Evolutionary conservation across 2,329 filamentous ascomycete genomes (phyloP), one percentile per base, ranked within the genome.

Genomic region (Alternaria viburni): DNA sequence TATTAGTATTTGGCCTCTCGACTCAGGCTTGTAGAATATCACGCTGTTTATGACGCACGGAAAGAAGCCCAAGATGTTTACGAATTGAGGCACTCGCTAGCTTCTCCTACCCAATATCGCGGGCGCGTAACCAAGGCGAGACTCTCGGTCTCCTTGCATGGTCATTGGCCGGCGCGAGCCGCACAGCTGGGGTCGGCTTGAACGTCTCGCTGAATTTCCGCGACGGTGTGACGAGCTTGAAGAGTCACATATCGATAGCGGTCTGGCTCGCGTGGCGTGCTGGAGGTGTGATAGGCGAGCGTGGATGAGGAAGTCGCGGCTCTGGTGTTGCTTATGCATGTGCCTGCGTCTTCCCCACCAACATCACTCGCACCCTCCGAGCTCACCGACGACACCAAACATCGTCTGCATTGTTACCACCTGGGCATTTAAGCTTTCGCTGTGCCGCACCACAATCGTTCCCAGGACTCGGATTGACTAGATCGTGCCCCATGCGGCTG

Each of bases 1-100:
- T 62, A 67, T 63, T 66, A 62, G 59, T 66, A 62, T 63, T 61
- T 68, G 64, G 67, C 68, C 70, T 75, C 76, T 77, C 75, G 74
- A 78, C 76, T 78, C 77, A 74, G 69, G 67, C 70, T 76, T 76
- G 71, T 66, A 69, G 62, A 69, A 71, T 41, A 61, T 67, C n/a
- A 58, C 41, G 65, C 57, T 49, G 32, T 54, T 57, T 17, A 59
- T 43, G 50, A 62, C 54, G 26, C 30, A 46, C 7, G 41, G 9
- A 45, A 54, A 45, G 23, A 59, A 26, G 45, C 8, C 54, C 47
- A 50, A 28, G 23, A 13, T 50, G 47, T 26, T 21, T 17, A 1
- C 13, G 32, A 23, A 13, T 51, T 10, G 28, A 51, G 6, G 46
- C 50, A 23, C 28, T 28, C 30, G 45, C 58, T 61, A 61, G 58